Evolutionary conservation across 2,329 filamentous ascomycete species (phyloP), one percentile per base, ranked within the genome.

Genomic region (Beauveria scarabaeidicola): DNA sequence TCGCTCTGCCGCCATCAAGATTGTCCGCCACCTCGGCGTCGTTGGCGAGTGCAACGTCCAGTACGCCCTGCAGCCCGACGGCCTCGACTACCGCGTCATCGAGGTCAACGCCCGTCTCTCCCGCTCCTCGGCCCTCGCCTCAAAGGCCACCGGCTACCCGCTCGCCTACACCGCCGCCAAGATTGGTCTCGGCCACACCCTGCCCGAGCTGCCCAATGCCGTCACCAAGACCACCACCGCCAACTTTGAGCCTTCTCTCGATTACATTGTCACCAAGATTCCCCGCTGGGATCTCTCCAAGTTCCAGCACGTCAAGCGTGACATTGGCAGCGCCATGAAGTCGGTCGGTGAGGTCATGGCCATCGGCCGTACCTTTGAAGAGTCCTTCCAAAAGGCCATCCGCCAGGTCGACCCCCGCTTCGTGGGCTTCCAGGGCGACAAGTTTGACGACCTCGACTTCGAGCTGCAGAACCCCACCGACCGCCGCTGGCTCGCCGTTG

Each of bases 281-380:
- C 94, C 94, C 68, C 87, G 94, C 70, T 99, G 94, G 94, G 94
- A 99, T 81, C 76, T 99, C 71, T 86, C 90, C 80, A 99, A 99
- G 80, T 99, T 99, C 82, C 93, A 97, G 78, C 93, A 97, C 69
- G 94, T 99, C 65, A 95, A 96, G 81, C 89, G 94, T 63, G 90
- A 96, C 70, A 97, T 99, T 71, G 94, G 94, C 67, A 96, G 90
- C 71, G 89, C 93, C 63, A 99, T 99, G 94, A 99, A 97, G 80
- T 97, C 92, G 25, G 92, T 99, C 61, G 94, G 94, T 72, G 94
- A 99, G 77, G 94, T 99, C 62, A 99, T 99, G 94, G 94, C 94
- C 64, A 97, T 99, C 69, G 94, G 94, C 66, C 87, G 94, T 74
- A 97, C 94, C 32, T 99, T 97, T 68, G 94, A 99, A 77, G 94